Base-by-base conservation (phyloP, 2,329 filamentous ascomycete genomes). In the Fusarium sororula region DNA sequence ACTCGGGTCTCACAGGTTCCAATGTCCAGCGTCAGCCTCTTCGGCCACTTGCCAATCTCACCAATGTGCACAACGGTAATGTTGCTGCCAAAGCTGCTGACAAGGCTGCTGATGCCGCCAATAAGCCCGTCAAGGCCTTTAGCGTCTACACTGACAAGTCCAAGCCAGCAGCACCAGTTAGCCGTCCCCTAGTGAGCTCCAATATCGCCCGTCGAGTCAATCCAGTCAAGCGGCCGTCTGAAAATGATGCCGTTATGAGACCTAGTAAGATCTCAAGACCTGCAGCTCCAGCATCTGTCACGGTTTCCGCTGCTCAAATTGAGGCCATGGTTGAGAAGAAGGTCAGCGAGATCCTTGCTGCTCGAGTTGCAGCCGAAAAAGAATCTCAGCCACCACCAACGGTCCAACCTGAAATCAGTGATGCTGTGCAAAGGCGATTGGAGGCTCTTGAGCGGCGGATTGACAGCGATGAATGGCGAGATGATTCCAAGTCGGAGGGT, bases 281-380 rank as follows among this genome's bases (percentile, higher is more conserved):
- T 72, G 37, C 74, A 60, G 72, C 78, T 70, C 71, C 83, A 74
- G 74, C 75, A 37, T 80, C 72, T 71, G 77, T 82, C 73, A 88
- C 85, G 81, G 87, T 94, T 14, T 92, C 91, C 0, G 89, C 91
- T 24, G 92, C 91, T 18, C 92, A 91, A 59, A 97, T 98, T 68
- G 95, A 98, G 81, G 94, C 95, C 44, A 91, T 98, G 84, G 94
- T 98, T 3, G 94, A 98, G 82, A 94, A 93, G 77, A 97, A 97
- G 79, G 94, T 98, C 2, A 92, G 93, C 68, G 95, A 98, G 83
- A 95, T 96, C 41, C 86, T 98, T 3, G 94, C 95, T 0, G 91
- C 92, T n/a, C 90, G 92, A 60, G 75, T 77, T 39, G 90, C 92
- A 47, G 83, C 87, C 22, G 83, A 88, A 67, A 80, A 81, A 55